Conservation (phyloP, 257 asterid genomes). For the Linderniella brevidens region DNA sequence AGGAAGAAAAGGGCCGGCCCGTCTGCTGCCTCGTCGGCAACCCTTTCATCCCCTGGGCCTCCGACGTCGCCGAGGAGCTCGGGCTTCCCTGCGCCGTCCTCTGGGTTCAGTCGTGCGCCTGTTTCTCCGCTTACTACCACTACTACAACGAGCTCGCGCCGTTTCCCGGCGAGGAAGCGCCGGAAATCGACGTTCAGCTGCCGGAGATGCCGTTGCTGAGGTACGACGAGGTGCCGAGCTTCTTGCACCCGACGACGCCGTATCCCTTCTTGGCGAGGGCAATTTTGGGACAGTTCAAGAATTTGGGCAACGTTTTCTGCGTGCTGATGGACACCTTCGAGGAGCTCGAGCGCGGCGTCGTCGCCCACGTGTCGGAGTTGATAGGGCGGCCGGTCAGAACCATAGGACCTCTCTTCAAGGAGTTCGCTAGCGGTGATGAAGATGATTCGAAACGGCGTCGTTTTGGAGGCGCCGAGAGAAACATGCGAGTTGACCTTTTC, state of each 20-base stretch:
- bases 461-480: background rate
- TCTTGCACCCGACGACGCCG: conserved; percentile 31
- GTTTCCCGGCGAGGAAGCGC: conserved; percentile 38
- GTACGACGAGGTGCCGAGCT: conserved; percentile 50
- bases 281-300: conserved; percentile 39
- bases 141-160: conserved; percentile 15
- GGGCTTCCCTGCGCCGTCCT: conserved; percentile 46
- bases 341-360: conserved; percentile 31
- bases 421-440: conserved; percentile 1
- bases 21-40: conserved; percentile 50
- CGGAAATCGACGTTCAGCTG: conserved; percentile 28
- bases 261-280: conserved; percentile 19
- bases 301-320: conserved; percentile 29
- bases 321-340: conserved; percentile 53
- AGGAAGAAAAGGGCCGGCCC: conserved; percentile 34
- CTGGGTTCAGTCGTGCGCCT: conserved; percentile 70
- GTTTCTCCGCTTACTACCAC: conserved; percentile 50
- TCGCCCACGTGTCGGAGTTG: conserved; percentile 22
- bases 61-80: conserved; percentile 40
- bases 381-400: conserved; percentile 33
- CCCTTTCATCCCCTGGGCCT: conserved; percentile 65
- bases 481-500: conserved; percentile 27
- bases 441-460: too few species aligned
- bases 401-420: conserved; percentile 51
- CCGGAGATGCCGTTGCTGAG: conserved; percentile 45